Evolutionary conservation across 768 basidiomycete genomes (phyloP).

Genomic region (Lepiota venenata): DNA sequence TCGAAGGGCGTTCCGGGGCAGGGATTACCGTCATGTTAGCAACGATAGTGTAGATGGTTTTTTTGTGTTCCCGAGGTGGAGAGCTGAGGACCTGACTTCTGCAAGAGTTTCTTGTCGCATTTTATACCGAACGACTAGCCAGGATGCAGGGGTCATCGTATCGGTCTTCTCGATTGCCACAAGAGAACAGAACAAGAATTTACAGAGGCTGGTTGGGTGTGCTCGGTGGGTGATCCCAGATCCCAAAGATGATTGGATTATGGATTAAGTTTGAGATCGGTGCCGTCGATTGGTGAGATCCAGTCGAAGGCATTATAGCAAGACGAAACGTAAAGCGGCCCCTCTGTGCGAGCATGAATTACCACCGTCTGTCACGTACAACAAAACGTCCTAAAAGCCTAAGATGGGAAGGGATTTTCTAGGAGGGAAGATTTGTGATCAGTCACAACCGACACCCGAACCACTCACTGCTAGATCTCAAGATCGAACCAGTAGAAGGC

Average conservation of each 20-base stretch:
- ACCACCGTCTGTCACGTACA: slow-evolving; percentile 21
- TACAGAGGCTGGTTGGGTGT: too few relatives aligned
- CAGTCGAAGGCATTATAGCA: neutral
- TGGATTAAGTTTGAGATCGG: slow-evolving; percentile 2
- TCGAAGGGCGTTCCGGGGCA: neutral
- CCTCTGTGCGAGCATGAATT: slow-evolving; percentile 18
- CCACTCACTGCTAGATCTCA: neutral
- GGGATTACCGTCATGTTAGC: neutral
- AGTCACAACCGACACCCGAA: slow-evolving; percentile 2
- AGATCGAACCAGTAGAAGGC: slow-evolving; percentile 10
- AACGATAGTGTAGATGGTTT: neutral
- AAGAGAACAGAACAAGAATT: slow-evolving; percentile 15
- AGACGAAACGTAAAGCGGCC: slow-evolving; percentile 5
- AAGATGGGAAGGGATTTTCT: slow-evolving; percentile 4
- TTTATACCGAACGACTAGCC: slow-evolving; percentile 29
- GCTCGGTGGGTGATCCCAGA: slow-evolving; percentile 18
- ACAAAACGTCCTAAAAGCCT: neutral
- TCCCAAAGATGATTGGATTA: neutral
- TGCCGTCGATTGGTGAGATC: slow-evolving; percentile 1
- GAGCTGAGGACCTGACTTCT: neutral
- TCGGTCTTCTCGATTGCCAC: slow-evolving; percentile 23
- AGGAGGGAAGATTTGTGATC: slow-evolving; percentile 4
- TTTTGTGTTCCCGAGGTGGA: neutral
- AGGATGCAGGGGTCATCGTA: slow-evolving; percentile 20
- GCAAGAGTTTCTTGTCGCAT: slow-evolving; percentile 8